These are phyloP conservation scores for Epichloe gansuensis DNA, from an alignment of 2,329 filamentous ascomycete species.

Conservation along the genomic window DNA sequence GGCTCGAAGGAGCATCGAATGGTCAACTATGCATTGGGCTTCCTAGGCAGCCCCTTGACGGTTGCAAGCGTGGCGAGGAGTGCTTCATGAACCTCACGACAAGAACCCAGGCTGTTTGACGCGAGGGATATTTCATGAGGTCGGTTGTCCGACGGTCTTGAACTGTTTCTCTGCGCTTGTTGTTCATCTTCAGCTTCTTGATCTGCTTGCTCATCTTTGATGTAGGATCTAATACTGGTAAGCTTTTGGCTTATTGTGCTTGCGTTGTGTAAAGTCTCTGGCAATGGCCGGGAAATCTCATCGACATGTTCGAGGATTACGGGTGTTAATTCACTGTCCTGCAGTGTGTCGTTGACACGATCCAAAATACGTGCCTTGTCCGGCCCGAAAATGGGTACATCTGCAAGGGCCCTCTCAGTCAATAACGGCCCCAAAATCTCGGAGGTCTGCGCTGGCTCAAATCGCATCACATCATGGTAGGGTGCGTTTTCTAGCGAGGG, in stretches of 20 bases:
- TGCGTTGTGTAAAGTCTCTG: constrained; percentile 29
- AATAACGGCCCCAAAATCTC: constrained; percentile 43
- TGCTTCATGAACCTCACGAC: constrained; percentile 45
- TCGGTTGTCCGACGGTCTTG: constrained; percentile 18
- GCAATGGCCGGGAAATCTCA: constrained; percentile 23
- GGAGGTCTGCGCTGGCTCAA: constrained; percentile 41
- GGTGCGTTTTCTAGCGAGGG: constrained; percentile 30
- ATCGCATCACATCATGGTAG: constrained; percentile 45
- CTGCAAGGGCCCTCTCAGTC: constrained; percentile 38
- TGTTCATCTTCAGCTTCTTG: constrained; percentile 13
- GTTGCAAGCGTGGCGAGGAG: constrained; percentile 34
- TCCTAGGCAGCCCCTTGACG: constrained; percentile 35
- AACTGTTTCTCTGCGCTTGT: constrained; percentile 13
- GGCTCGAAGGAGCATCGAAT: constrained; percentile 47
- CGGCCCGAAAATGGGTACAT: constrained; percentile 45
- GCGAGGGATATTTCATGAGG: constrained; percentile 26
- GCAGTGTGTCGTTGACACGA: constrained; percentile 30
- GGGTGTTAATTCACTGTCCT: constrained; percentile 21
- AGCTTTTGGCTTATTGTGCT: constrained; percentile 37
- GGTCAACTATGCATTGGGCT: constrained; percentile 41
- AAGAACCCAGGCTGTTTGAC: constrained; percentile 31
- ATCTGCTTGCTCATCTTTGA: constrained; percentile 18
- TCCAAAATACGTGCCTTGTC: constrained; percentile 31
- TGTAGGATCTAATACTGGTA: constrained; percentile 29
- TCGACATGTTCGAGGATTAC: constrained; percentile 25